Percentiles rank a stretch among this genome's conserved stretches.
Evolutionary conservation across 2,329 filamentous ascomycete genomes (phyloP).

Genomic region (Pseudomassariella vexata): DNA sequence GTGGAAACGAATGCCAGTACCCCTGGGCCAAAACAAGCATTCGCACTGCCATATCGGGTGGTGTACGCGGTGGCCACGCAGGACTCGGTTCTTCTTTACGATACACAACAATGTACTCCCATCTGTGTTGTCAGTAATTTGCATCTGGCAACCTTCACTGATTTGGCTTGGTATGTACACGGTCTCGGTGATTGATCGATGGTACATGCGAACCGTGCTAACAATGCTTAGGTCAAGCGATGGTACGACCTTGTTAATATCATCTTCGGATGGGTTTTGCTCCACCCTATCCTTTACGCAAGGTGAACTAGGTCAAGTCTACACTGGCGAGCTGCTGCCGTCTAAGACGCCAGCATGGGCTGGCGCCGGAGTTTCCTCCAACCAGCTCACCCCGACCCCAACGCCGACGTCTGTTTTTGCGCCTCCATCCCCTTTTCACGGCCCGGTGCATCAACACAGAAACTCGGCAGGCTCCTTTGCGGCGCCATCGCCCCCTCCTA

Average conservation of each 20-base stretch:
- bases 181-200: background rate
- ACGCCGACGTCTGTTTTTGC: constrained; percentile 53
- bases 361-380: constrained; percentile 40
- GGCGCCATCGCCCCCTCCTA: constrained; percentile 52
- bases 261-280: constrained; percentile 97
- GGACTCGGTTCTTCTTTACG: constrained; percentile 89
- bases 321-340: constrained; percentile 61
- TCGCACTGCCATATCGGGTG: constrained; percentile 85
- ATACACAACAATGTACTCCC: constrained; percentile 93
- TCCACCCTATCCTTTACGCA: constrained; percentile 80
- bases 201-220: no score
- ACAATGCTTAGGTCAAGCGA: constrained; percentile 59
- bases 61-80: constrained; percentile 96
- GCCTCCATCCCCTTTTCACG: constrained; percentile 53
- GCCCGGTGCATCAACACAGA: constrained; percentile 47
- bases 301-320: constrained; percentile 79
- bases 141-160: constrained; percentile 95
- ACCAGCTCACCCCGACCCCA: constrained; percentile 65
- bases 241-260: constrained; percentile 77
- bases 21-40: constrained; percentile 63
- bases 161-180: constrained; percentile 76
- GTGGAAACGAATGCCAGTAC: constrained; percentile 42
- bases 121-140: constrained; percentile 94
- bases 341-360: constrained; percentile 36
- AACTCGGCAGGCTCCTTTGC: constrained; percentile 53